These are phyloP conservation scores for Mrakia gelida DNA, from an alignment of 768 basidiomycete genomes.

Conservation along the genomic window DNA sequence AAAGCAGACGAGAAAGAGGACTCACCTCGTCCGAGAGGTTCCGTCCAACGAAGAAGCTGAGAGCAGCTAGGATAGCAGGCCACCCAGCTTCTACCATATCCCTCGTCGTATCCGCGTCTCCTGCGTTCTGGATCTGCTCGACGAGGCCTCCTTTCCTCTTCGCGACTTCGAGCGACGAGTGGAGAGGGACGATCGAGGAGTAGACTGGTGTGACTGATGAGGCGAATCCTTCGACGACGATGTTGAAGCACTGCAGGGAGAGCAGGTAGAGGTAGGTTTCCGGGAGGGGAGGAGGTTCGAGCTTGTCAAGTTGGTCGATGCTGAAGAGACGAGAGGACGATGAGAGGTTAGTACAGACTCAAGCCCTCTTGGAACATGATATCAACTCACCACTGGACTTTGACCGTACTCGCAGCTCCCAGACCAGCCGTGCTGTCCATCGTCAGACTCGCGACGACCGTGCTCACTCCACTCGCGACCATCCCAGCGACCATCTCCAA, in stretches of 20 bases:
- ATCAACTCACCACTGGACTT: slow-evolving; percentile 73
- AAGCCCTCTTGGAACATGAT: not conserved
- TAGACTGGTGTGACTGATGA: slow-evolving; percentile 71
- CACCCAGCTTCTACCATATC: slow-evolving; percentile 82
- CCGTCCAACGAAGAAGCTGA: slow-evolving; percentile 83
- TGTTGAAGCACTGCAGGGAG: slow-evolving; percentile 78
- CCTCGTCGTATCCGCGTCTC: slow-evolving; percentile 47
- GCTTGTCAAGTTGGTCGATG: slow-evolving; percentile 97
- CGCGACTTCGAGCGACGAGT: slow-evolving; percentile 38
- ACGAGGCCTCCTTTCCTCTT: slow-evolving; percentile 6
- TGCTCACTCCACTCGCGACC: slow-evolving; percentile 57
- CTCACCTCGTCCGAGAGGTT: slow-evolving; percentile 73
- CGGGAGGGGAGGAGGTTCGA: slow-evolving; percentile 86
- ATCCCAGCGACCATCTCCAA: slow-evolving; percentile 64
- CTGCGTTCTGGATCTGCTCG: slow-evolving; percentile 1
- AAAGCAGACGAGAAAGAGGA: not conserved
- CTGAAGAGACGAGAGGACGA: slow-evolving; percentile 47
- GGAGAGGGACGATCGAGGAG: slow-evolving; percentile 61
- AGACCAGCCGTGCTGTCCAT: slow-evolving; percentile 52
- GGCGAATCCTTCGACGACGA: slow-evolving; percentile 80
- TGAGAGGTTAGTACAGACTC: not conserved
- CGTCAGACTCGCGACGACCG: slow-evolving; percentile 27
- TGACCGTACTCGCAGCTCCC: slow-evolving; percentile 68
- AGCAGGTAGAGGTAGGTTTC: slow-evolving; percentile 92
- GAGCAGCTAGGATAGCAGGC: slow-evolving; percentile 85